Evolutionary conservation across 331 rosid genomes (phyloP).

Genomic region (Malus hybrid): DNA sequence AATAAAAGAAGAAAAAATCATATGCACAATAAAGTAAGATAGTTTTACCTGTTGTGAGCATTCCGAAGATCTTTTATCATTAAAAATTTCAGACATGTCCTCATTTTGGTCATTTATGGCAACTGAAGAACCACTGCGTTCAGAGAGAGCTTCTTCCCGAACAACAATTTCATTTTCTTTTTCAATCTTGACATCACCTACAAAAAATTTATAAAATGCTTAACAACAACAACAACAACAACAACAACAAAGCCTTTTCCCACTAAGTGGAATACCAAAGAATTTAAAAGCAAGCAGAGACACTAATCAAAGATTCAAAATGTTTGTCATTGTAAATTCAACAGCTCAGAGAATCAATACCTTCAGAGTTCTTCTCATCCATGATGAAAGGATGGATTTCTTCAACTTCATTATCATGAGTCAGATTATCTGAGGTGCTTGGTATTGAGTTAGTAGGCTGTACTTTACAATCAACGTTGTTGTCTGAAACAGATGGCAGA

Average conservation of each 20-base stretch:
- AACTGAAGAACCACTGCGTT: conserved; percentile 21
- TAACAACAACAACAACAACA: no score
- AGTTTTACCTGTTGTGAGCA: conserved; percentile 45
- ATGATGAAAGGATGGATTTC: conserved; percentile 12
- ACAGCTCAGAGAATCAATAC: conserved; percentile 29
- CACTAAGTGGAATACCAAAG: conserved; percentile 9
- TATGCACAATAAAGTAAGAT: background rate
- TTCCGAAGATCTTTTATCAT: conserved; percentile 21
- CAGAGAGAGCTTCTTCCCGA: conserved; percentile 26
- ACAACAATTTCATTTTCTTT: conserved; percentile 12
- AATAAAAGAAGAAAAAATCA: background rate
- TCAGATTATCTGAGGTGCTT: conserved; percentile 14
- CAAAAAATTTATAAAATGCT: conserved; percentile 15
- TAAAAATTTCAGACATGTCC: no score
- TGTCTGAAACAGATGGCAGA: conserved; percentile 22
- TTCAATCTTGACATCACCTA: conserved; percentile 35
- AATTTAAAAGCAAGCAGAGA: conserved; percentile 5
- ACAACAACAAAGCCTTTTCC: no score
- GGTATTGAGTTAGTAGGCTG: conserved; percentile 32
- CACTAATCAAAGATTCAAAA: background rate
- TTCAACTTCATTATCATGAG: conserved; percentile 29
- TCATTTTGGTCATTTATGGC: conserved; percentile 35
- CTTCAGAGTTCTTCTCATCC: conserved; percentile 47
- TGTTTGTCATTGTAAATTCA: conserved; percentile 5
- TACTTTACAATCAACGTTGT: conserved; percentile 24